phyloP scores from a whole-genome alignment of 805 yeast genomes.

The Peterozyma xylosa region DNA sequence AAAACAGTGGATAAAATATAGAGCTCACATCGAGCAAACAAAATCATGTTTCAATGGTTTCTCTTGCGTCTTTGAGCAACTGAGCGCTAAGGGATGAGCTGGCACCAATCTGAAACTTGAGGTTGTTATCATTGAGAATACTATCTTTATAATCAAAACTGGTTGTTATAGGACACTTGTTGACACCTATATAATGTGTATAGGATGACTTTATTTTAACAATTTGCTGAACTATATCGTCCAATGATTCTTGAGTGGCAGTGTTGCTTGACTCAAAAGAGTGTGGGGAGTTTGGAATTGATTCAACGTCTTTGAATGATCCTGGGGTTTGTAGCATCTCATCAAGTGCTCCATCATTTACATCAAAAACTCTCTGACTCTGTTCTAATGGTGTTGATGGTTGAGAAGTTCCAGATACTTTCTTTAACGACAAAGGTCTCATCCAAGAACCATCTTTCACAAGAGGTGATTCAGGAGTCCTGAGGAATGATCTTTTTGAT shows the following conservation, averaged over 20 bases:
- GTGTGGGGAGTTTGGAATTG: not conserved
- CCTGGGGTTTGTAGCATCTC: not conserved
- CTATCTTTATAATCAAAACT: not conserved
- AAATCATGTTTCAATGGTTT: too few relatives aligned
- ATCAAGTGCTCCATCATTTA: not conserved
- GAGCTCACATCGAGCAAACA: too few relatives aligned
- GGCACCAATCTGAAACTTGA: slow-evolving; percentile 3
- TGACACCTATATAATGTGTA: not conserved
- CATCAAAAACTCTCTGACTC: not conserved
- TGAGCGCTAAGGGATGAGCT: slow-evolving; percentile 4
- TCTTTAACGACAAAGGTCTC: slow-evolving; percentile 10
- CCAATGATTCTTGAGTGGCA: not conserved
- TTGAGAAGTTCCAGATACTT: not conserved
- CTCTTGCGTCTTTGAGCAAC: not conserved
- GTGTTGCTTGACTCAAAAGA: not conserved
- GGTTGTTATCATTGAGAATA: not conserved
- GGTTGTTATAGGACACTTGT: not conserved
- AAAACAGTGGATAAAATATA: too few relatives aligned
- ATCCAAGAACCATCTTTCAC: slow-evolving; percentile 8
- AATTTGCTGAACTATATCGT: not conserved
- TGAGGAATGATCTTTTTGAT: not conserved
- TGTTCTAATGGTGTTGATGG: too few relatives aligned
- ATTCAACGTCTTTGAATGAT: not conserved
- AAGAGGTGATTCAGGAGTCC: slow-evolving; percentile 2
- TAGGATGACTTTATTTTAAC: slow-evolving; percentile 1